phyloP scores from a whole-genome alignment of 345 rosid genomes.

The Excoecaria agallocha region DNA sequence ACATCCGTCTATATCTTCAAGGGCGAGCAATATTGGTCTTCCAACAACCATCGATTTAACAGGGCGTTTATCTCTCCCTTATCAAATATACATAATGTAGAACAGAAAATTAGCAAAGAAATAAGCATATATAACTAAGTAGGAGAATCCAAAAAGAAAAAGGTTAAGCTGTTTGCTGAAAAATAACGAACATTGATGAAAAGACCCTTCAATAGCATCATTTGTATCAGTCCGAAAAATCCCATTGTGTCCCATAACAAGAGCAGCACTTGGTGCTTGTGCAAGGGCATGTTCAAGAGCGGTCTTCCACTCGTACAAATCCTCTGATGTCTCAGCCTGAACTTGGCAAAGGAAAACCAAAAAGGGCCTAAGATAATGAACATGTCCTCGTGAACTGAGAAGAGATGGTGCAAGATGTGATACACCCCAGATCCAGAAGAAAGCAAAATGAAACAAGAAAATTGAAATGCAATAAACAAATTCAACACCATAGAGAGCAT shows the following conservation, averaged over 20 bases:
- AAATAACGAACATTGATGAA: constrained; percentile 62
- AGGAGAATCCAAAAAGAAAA: neutral
- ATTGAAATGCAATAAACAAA: constrained; percentile 4
- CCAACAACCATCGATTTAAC: constrained; percentile 96
- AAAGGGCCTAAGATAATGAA: neutral
- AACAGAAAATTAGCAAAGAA: constrained; percentile 17
- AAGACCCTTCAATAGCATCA: constrained; percentile 78
- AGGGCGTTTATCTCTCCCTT: constrained; percentile 93
- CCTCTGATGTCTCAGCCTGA: constrained; percentile 94
- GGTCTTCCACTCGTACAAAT: constrained; percentile 91
- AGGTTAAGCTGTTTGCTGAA: constrained; percentile 14
- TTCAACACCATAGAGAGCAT: neutral
- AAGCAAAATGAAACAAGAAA: constrained; percentile 1
- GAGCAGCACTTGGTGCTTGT: constrained; percentile 97
- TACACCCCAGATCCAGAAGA: neutral
- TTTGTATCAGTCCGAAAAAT: constrained; percentile 69
- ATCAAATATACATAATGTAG: constrained; percentile 12
- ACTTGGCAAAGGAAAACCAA: constrained; percentile 13
- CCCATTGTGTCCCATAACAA: constrained; percentile 91
- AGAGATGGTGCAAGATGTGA: neutral
- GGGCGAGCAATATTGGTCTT: constrained; percentile 96
- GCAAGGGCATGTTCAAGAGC: constrained; percentile 93
- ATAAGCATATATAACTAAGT: constrained; percentile 4
- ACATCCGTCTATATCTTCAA: constrained; percentile 98
- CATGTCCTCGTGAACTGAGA: neutral